Conservation (phyloP, 2,329 filamentous ascomycete genomes). For the Cladophialophora psammophila region DNA sequence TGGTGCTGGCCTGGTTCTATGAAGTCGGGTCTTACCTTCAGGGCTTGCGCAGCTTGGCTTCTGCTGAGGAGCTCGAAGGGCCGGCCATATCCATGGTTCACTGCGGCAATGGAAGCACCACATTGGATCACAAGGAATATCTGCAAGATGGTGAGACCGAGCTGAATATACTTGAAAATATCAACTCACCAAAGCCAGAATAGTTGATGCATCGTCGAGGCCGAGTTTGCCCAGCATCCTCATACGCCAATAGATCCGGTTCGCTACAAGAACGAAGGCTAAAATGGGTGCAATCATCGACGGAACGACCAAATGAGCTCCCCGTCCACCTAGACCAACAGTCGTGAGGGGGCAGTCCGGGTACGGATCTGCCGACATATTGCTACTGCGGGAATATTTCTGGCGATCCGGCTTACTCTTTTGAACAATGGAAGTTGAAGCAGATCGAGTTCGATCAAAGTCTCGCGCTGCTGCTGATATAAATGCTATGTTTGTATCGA, state of each 20-base stretch:
- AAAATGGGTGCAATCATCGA: constrained; percentile 41
- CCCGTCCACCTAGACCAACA: constrained; percentile 36
- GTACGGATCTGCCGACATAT: constrained; percentile 17
- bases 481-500: neutral
- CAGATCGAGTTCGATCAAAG: neutral
- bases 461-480: constrained; percentile 3
- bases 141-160: constrained; percentile 31
- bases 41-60: constrained; percentile 39
- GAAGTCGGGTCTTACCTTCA: constrained; percentile 22
- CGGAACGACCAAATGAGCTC: constrained; percentile 38
- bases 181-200: constrained; percentile 42
- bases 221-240: constrained; percentile 39
- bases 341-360: constrained; percentile 12
- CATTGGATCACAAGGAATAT: constrained; percentile 42
- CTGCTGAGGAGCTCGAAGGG: constrained; percentile 35
- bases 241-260: constrained; percentile 41
- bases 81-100: constrained; percentile 46
- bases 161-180: neutral
- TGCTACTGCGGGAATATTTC: neutral
- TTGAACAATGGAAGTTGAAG: constrained; percentile 6
- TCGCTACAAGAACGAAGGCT: constrained; percentile 40
- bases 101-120: constrained; percentile 42
- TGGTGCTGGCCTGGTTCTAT: neutral
- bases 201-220: constrained; percentile 43
- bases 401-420: neutral